These are phyloP conservation scores for Boletus subcaerulescens DNA, from an alignment of 768 basidiomycete genomes.

Conservation along the genomic window DNA sequence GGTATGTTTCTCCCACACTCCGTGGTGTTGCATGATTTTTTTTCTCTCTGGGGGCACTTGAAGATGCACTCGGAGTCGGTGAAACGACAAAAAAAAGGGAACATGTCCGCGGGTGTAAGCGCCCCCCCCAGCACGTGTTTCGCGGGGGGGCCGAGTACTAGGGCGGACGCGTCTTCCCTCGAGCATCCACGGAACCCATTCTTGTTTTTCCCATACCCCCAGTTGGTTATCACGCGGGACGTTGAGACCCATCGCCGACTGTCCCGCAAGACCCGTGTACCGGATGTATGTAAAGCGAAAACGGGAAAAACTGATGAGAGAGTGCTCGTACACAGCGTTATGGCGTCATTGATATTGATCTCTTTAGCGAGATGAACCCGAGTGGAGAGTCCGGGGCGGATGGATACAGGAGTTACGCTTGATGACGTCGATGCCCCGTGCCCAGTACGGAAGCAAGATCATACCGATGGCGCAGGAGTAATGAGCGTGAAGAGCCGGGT, in stretches of 20 bases:
- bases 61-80: too few species aligned
- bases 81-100: too few species aligned
- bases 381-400: constrained; percentile 7
- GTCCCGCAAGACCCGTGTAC: neutral
- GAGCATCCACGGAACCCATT: too few species aligned
- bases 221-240: too few species aligned
- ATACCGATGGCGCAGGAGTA: neutral
- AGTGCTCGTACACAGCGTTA: neutral
- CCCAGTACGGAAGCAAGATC: neutral
- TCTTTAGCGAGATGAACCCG: constrained; percentile 12
- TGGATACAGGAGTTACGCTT: constrained; percentile 1
- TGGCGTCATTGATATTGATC: constrained; percentile 5
- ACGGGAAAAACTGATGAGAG: neutral
- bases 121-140: too few species aligned
- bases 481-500: constrained; percentile 10
- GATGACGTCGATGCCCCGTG: constrained; percentile 20
- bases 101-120: too few species aligned
- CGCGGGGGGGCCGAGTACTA: too few species aligned
- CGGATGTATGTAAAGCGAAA: neutral
- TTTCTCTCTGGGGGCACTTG: too few species aligned
- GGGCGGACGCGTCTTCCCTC: too few species aligned
- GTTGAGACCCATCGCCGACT: neutral
- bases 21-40: too few species aligned
- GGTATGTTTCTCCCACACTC: constrained; percentile 6
- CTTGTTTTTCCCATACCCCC: too few species aligned